phyloP scores from a whole-genome alignment of 352 stramenopile species.

The Globisporangium lucens region DNA sequence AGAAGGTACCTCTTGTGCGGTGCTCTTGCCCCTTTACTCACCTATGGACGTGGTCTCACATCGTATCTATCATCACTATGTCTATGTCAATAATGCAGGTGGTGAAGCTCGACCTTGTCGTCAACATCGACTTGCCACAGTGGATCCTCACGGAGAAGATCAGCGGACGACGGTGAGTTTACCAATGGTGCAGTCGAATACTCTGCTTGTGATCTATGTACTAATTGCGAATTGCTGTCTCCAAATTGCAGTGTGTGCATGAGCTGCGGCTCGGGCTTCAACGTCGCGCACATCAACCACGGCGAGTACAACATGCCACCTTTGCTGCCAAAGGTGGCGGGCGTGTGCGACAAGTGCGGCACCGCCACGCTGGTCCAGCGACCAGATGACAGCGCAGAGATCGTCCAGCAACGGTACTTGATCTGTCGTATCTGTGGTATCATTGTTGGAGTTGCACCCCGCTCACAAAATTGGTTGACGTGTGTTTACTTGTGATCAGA shows the following conservation, averaged over 20 bases:
- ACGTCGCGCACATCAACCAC: conserved; percentile 84
- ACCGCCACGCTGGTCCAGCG: conserved; percentile 71
- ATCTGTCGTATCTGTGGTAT: not conserved
- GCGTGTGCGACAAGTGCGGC: conserved; percentile 80
- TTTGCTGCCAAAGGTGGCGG: conserved; percentile 82
- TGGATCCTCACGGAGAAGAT: conserved; percentile 90
- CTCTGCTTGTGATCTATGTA: not conserved
- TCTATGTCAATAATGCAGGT: conserved; percentile 23
- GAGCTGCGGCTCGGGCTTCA: conserved; percentile 83
- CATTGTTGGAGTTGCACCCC: not conserved
- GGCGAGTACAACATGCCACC: conserved; percentile 90
- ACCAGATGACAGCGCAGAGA: conserved; percentile 75
- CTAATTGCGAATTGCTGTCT: not conserved
- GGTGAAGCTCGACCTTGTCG: conserved; percentile 69
- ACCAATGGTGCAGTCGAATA: not conserved
- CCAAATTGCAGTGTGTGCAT: conserved; percentile 56
- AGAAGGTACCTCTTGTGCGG: conserved; percentile 29
- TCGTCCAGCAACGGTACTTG: conserved; percentile 66
- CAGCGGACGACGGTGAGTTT: conserved; percentile 65
- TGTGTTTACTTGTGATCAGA: conserved; percentile 18
- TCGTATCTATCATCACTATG: not conserved
- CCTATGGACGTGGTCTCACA: not conserved
- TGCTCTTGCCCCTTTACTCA: not conserved
- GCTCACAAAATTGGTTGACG: not conserved
- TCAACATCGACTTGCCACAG: conserved; percentile 88